phyloP scores from a whole-genome alignment of 2,329 filamentous ascomycete species.

The Pseudogymnoascus sp. region DNA sequence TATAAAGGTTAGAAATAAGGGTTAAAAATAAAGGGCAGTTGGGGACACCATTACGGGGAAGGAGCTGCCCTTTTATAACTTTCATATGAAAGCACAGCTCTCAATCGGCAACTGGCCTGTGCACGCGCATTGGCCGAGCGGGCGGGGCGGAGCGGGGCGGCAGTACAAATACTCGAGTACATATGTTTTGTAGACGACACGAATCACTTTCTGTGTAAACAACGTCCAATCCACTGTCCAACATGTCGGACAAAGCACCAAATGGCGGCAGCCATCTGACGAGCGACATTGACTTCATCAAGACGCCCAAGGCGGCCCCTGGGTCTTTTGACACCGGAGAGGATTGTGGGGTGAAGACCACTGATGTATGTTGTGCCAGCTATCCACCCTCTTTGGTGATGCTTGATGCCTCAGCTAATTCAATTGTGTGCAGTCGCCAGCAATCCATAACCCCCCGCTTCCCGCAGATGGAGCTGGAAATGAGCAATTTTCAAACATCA shows the following conservation, averaged over 20 bases:
- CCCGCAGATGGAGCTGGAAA: constrained; percentile 20
- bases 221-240: constrained; percentile 6
- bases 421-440: constrained; percentile 17
- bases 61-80: background rate
- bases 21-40: background rate
- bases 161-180: background rate
- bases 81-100: background rate
- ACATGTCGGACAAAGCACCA: constrained; percentile 35
- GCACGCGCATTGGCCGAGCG: background rate
- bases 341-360: constrained; percentile 22
- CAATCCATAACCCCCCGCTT: constrained; percentile 22
- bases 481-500: constrained; percentile 23
- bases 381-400: constrained; percentile 3
- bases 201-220: constrained; percentile 1
- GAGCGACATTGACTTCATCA: constrained; percentile 21
- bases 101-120: background rate
- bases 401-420: background rate
- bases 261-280: constrained; percentile 9
- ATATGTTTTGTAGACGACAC: constrained; percentile 4
- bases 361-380: constrained; percentile 18
- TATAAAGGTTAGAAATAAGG: background rate
- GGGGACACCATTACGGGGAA: background rate
- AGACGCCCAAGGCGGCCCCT: constrained; percentile 20
- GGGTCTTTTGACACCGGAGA: constrained; percentile 18
- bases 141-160: constrained; percentile 1